phyloP scores from a whole-genome alignment of 805 yeast species.

The Candida suzukii region DNA sequence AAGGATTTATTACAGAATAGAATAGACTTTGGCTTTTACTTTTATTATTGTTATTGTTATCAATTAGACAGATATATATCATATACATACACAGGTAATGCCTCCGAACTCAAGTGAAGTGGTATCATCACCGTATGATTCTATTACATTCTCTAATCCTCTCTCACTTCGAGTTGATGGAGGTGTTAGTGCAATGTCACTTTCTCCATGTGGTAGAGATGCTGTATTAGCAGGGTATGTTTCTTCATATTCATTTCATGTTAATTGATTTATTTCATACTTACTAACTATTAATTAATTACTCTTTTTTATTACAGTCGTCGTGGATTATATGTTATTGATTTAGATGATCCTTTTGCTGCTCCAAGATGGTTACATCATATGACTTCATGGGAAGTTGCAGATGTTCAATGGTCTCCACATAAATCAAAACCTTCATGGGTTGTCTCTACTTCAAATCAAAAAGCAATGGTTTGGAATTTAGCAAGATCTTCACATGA shows the following conservation, averaged over 20 bases:
- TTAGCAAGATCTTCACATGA: conserved; percentile 51
- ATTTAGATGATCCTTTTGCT: conserved; percentile 89
- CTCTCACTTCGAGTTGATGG: conserved; percentile 85
- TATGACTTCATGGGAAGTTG: conserved; percentile 94
- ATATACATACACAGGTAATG: not conserved
- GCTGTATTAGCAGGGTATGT: conserved; percentile 76
- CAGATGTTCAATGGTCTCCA: conserved; percentile 98
- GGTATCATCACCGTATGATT: conserved; percentile 22
- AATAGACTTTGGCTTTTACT: too few species aligned
- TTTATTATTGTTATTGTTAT: too few species aligned
- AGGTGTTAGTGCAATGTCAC: conserved; percentile 84
- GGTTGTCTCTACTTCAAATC: conserved; percentile 92
- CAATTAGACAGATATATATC: too few species aligned
- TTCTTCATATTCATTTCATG: too few species aligned
- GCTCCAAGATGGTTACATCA: conserved; percentile 94
- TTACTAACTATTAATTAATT: too few species aligned
- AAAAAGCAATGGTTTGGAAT: conserved; percentile 94
- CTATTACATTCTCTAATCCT: conserved; percentile 72
- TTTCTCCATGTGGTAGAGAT: conserved; percentile 86
- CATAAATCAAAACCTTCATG: conserved; percentile 79
- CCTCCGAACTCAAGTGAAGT: not conserved
- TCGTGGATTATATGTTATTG: conserved; percentile 82
- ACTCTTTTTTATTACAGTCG: too few species aligned
- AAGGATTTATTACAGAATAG: too few species aligned
- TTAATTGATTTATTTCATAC: too few species aligned